These are phyloP conservation scores for Hypoxylon intermedium DNA, from an alignment of 495 filamentous ascomycete species.

Conservation along the genomic window DNA sequence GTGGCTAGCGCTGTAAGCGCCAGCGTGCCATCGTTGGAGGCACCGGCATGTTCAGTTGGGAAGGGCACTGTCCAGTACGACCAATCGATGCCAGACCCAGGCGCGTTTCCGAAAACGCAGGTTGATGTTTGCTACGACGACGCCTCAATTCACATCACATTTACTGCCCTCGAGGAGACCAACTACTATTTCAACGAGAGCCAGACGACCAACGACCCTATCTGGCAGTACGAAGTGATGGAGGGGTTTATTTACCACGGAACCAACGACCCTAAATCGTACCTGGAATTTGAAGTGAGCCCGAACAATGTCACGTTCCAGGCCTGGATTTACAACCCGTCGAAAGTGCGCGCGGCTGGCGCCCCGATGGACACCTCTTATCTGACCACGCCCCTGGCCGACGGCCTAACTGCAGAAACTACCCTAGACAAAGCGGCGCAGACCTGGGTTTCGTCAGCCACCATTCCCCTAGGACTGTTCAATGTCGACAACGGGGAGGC, in stretches of 20 bases:
- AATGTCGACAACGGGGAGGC: conserved; percentile 43
- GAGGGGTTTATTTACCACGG: conserved; percentile 45
- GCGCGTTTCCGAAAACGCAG: conserved; percentile 40
- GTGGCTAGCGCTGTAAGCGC: conserved; percentile 8
- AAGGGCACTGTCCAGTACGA: conserved; percentile 39
- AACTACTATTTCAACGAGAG: conserved; percentile 46
- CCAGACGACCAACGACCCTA: conserved; percentile 41
- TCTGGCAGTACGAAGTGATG: conserved; percentile 48
- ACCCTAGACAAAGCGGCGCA: conserved; percentile 35
- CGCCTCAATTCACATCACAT: conserved; percentile 39
- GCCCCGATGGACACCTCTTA: conserved; percentile 39
- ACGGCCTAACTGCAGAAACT: conserved; percentile 41
- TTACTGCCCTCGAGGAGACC: conserved; percentile 41
- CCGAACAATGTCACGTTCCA: conserved; percentile 49
- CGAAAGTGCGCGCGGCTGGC: conserved; percentile 39
- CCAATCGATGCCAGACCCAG: conserved; percentile 37
- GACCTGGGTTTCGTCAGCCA: conserved; percentile 37
- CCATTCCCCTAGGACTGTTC: conserved; percentile 44
- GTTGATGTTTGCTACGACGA: conserved; percentile 46
- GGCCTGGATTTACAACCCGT: conserved; percentile 47
- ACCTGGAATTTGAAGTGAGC: conserved; percentile 47
- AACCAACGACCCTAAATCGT: conserved; percentile 42
- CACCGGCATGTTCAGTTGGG: conserved; percentile 39
- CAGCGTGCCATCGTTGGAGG: conserved; percentile 31
- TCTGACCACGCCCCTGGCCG: conserved; percentile 30